phyloP scores from a whole-genome alignment of 140 eudicot genomes.

The Senecio squalidus region DNA sequence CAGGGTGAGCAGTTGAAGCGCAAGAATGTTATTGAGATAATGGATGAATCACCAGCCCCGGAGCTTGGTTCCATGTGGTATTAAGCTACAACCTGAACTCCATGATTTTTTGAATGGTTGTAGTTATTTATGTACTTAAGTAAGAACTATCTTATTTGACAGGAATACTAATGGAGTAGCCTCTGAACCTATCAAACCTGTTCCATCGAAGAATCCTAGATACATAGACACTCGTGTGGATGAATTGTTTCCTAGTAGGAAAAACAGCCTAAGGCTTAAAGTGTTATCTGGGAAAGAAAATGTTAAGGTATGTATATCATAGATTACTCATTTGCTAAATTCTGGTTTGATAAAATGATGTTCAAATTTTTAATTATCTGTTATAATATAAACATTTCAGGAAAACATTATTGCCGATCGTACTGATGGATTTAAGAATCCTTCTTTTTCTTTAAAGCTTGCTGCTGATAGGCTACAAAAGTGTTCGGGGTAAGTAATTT shows the following conservation, averaged over 20 bases:
- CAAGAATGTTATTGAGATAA: conserved; percentile 41
- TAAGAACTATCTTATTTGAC: conserved; percentile 6
- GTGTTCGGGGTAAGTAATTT: conserved; percentile 32
- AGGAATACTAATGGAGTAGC: conserved; percentile 38
- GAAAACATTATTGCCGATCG: conserved; percentile 30
- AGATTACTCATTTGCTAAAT: neutral
- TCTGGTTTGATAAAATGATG: neutral
- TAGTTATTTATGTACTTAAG: neutral
- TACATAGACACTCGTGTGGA: conserved; percentile 66
- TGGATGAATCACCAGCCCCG: conserved; percentile 44
- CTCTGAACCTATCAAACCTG: conserved; percentile 32
- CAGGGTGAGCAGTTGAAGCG: conserved; percentile 85
- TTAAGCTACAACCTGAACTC: neutral
- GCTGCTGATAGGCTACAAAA: conserved; percentile 35
- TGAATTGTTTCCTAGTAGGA: conserved; percentile 60
- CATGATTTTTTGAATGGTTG: neutral
- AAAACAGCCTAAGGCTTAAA: conserved; percentile 51
- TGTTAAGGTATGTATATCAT: conserved; percentile 45
- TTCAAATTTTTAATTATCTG: neutral
- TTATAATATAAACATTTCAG: conserved; percentile 24
- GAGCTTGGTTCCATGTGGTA: conserved; percentile 35
- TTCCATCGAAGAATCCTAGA: conserved; percentile 51
- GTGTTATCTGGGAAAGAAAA: conserved; percentile 45
- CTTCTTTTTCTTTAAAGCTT: conserved; percentile 23
- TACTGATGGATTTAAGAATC: conserved; percentile 32